Evolutionary conservation across 140 eudicot genomes (phyloP).

Genomic region (Flaveria floridana): DNA sequence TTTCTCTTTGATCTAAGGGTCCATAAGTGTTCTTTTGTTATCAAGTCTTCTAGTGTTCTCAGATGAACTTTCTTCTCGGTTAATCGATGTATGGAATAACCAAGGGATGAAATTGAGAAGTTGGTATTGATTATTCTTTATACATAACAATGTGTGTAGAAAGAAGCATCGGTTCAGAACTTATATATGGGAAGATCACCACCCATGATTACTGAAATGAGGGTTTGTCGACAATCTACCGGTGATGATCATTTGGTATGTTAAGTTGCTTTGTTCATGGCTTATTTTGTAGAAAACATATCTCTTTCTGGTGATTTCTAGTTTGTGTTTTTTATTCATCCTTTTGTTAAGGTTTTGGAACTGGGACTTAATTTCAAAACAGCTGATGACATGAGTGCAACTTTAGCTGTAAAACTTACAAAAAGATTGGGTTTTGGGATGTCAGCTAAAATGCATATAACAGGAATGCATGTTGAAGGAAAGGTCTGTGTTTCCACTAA

Average conservation of each 20-base stretch:
- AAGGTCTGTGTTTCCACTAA: slow-evolving; percentile 47
- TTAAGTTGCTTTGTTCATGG: slow-evolving; percentile 25
- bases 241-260: slow-evolving; percentile 85
- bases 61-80: background rate
- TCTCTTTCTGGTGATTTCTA: slow-evolving; percentile 16
- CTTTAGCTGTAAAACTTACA: slow-evolving; percentile 68
- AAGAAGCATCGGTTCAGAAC: slow-evolving; percentile 57
- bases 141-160: slow-evolving; percentile 41
- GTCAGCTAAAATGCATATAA: slow-evolving; percentile 70
- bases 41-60: background rate
- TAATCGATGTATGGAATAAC: background rate
- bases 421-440: slow-evolving; percentile 91
- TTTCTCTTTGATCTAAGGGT: background rate
- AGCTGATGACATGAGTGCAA: slow-evolving; percentile 94
- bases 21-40: background rate
- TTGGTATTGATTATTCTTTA: slow-evolving; percentile 15
- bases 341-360: slow-evolving; percentile 52
- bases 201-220: slow-evolving; percentile 84
- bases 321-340: background rate
- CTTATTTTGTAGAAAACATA: background rate
- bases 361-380: slow-evolving; percentile 77
- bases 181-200: slow-evolving; percentile 91
- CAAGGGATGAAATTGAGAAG: background rate
- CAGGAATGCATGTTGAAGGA: slow-evolving; percentile 95
- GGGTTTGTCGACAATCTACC: slow-evolving; percentile 67